These are phyloP conservation scores for Thelonectria discophora DNA, from an alignment of 2,329 filamentous ascomycete genomes.

Conservation along the genomic window DNA sequence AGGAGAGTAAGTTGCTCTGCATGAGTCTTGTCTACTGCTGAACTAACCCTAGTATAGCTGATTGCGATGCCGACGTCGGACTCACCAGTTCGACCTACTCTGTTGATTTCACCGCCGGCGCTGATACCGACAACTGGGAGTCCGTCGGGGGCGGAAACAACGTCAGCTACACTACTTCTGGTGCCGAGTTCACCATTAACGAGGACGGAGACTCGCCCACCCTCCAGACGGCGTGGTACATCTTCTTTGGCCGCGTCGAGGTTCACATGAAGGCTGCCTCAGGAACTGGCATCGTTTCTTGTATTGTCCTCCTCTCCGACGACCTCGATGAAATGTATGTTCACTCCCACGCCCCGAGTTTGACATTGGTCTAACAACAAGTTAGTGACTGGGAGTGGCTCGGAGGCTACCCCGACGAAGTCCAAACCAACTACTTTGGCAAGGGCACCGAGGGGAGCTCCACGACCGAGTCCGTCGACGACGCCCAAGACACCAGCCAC, in stretches of 20 bases:
- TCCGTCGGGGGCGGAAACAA: constrained; percentile 29
- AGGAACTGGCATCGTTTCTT: constrained; percentile 79
- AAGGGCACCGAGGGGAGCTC: constrained; percentile 71
- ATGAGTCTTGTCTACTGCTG: background rate
- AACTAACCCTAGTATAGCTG: constrained; percentile 20
- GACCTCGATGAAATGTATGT: constrained; percentile 63
- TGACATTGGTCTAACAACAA: background rate
- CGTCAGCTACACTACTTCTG: constrained; percentile 30
- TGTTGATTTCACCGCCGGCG: constrained; percentile 34
- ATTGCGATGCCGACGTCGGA: constrained; percentile 25
- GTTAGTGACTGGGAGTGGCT: constrained; percentile 72
- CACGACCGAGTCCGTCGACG: constrained; percentile 52
- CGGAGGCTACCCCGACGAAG: constrained; percentile 11
- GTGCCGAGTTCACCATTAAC: constrained; percentile 61
- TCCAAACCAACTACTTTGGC: constrained; percentile 77
- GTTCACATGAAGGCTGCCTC: constrained; percentile 75
- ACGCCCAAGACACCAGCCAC: constrained; percentile 56
- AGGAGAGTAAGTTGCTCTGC: constrained; percentile 24
- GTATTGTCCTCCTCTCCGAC: constrained; percentile 78
- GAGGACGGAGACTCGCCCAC: constrained; percentile 65
- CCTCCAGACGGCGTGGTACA: constrained; percentile 77
- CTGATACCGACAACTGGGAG: constrained; percentile 35
- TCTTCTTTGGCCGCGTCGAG: constrained; percentile 83
- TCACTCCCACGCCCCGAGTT: no score
- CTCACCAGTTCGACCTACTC: constrained; percentile 31